These are phyloP conservation scores for Pleomassaria siparia DNA, from an alignment of 2,329 filamentous ascomycete species.

Conservation along the genomic window DNA sequence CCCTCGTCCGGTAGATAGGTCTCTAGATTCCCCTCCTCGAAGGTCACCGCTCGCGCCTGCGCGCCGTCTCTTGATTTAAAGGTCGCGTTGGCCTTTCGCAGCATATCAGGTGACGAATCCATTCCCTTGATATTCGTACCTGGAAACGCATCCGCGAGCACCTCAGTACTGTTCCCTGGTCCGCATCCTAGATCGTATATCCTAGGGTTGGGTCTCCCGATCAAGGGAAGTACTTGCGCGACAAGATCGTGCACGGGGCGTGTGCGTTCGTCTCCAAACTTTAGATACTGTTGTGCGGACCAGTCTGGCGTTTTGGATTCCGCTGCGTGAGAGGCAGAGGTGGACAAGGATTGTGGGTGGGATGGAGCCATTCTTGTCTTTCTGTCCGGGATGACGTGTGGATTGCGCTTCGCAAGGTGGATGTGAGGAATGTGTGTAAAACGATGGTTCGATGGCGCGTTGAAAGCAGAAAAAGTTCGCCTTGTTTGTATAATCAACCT, in stretches of 20 bases:
- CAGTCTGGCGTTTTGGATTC: slow-evolving; percentile 45
- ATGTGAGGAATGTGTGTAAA: no score
- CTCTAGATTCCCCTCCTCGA: slow-evolving; percentile 50
- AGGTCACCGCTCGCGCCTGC: slow-evolving; percentile 41
- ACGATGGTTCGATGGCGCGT: no score
- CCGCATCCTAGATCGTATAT: slow-evolving; percentile 64
- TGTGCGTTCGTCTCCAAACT: slow-evolving; percentile 57
- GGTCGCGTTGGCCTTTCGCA: slow-evolving; percentile 46
- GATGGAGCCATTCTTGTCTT: neutral
- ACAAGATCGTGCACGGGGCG: slow-evolving; percentile 57
- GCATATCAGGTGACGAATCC: slow-evolving; percentile 60
- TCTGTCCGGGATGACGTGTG: neutral
- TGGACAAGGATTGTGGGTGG: neutral
- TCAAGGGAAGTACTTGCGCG: slow-evolving; percentile 46
- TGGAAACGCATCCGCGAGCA: slow-evolving; percentile 53
- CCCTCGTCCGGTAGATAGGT: slow-evolving; percentile 36
- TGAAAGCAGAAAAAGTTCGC: neutral
- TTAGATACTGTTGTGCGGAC: slow-evolving; percentile 60
- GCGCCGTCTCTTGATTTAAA: slow-evolving; percentile 26
- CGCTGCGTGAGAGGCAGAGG: neutral
- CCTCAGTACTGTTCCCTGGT: slow-evolving; percentile 59
- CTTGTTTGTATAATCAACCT: neutral
- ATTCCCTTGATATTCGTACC: slow-evolving; percentile 52
- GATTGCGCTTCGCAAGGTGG: no score
- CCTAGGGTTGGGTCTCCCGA: slow-evolving; percentile 28